A percentile compares a stretch with the other conserved stretches of the same genome.
Conservation (phyloP, 2,329 filamentous ascomycete species). For the Xylariaceae sp. region DNA sequence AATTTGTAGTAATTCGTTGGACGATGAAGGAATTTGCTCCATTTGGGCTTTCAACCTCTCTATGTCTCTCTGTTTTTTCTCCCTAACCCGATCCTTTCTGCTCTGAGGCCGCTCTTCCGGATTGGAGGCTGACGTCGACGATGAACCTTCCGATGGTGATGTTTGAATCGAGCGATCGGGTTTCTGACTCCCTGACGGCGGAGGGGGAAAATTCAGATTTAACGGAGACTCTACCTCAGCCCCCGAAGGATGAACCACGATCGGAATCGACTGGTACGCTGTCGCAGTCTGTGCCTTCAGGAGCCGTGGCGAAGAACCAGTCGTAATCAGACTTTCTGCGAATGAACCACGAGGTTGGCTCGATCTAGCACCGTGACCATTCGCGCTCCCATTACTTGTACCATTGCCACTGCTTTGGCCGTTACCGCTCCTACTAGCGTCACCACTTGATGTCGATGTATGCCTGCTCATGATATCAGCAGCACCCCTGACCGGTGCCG, state of each 20-base stretch:
- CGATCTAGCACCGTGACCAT: neutral
- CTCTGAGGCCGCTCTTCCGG: conserved; percentile 5
- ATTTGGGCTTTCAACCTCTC: conserved; percentile 12
- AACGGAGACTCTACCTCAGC: conserved; percentile 17
- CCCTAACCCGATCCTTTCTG: conserved; percentile 21
- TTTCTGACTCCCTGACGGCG: conserved; percentile 6
- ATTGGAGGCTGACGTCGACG: conserved; percentile 1
- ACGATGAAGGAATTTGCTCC: conserved; percentile 3
- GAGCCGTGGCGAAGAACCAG: conserved; percentile 31
- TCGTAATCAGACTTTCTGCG: conserved; percentile 32
- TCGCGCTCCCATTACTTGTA: neutral
- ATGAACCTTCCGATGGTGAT: neutral
- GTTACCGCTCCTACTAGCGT: conserved; percentile 5
- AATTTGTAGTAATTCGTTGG: neutral
- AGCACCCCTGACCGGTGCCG: neutral
- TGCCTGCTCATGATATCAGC: neutral
- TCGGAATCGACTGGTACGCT: conserved; percentile 27
- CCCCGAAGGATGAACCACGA: conserved; percentile 21
- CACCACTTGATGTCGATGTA: conserved; percentile 6
- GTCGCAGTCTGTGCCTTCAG: conserved; percentile 32
- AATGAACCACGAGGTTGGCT: conserved; percentile 27
- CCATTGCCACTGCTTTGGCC: conserved; percentile 3
- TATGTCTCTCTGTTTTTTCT: conserved; percentile 23
- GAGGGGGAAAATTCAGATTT: conserved; percentile 19
- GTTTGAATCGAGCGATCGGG: conserved; percentile 11